Evolutionary conservation across 495 filamentous ascomycete species (phyloP).

Genomic region (Neurospora pannonica): DNA sequence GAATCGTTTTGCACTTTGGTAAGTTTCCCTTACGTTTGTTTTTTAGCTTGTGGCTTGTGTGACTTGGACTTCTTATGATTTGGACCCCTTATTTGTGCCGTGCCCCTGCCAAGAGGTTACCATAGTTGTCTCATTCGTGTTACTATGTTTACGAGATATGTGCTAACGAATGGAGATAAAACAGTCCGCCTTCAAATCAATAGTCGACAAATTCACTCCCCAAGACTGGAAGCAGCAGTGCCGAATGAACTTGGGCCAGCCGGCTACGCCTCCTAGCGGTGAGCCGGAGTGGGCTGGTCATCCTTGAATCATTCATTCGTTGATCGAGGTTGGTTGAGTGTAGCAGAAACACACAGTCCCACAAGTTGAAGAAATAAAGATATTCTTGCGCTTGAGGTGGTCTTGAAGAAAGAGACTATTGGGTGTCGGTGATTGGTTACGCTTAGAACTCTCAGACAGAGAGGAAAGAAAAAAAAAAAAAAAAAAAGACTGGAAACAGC

Average conservation of each 20-base stretch:
- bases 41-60: not conserved
- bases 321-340: too few species aligned
- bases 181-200: conserved; percentile 79
- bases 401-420: not conserved
- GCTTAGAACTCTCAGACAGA: not conserved
- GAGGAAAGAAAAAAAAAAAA: too few species aligned
- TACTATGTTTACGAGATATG: not conserved
- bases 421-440: not conserved
- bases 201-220: conserved; percentile 86
- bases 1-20: conserved; percentile 87
- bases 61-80: too few species aligned
- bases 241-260: conserved; percentile 49
- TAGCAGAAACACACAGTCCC: too few species aligned
- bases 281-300: conserved; percentile 45
- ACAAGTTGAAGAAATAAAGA: too few species aligned
- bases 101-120: not conserved
- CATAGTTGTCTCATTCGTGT: not conserved
- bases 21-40: conserved; percentile 11
- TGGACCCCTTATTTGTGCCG: not conserved
- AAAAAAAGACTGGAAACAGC: not conserved
- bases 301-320: too few species aligned
- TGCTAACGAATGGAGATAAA: not conserved
- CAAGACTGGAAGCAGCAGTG: conserved; percentile 71
- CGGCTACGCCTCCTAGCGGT: conserved; percentile 36
- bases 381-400: too few species aligned